Evolutionary conservation across 2,329 filamentous ascomycete genomes (phyloP), one percentile per base, ranked within the genome.

Genomic region (Penicillium sp.): DNA sequence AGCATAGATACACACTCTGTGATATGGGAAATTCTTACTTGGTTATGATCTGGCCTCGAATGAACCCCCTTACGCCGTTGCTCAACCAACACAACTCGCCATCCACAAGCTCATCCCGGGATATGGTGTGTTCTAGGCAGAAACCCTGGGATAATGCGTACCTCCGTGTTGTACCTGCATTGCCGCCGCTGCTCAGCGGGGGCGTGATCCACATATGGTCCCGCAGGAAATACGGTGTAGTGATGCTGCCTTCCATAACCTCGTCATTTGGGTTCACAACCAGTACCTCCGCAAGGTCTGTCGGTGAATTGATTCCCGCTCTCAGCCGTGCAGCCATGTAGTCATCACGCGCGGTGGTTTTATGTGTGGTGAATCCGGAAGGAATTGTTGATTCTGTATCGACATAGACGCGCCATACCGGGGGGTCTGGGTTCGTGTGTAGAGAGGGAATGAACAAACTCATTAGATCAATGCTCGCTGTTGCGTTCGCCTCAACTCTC

Each of bases 31-130:
- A 18, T 44, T 44, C 8, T 35, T 18, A 50, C 31, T 50, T 50
- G 38, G n/a, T 31, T 23, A 68, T 54, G 25, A 74, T 53, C 27
- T 64, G 57, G 29, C 72, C 74, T n/a, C 56, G 66, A 40, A 86
- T 78, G 62, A 96, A 96, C 0, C 93, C 93, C 60, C 88, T 82
- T 1, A 93, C 88, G 0, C 89, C 91, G 71, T 93, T 97, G 71
- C 91, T 96, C 50, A 97, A 75, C 89, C 91, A 96, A 58, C 92
- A 88, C 50, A 86, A 80, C 71, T 97, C 92, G 1, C 87, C 89
- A 60, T 90, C 79, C 4, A 79, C 68, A 13, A 96, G 71, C 7
- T 85, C 85, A 13, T 80, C 75, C 2, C 77, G 77, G n/a, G 71
- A 71, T 16, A 96, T 77, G 3, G 76, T 72, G 59, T 85, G 82